These are phyloP conservation scores for Myxozyma neglecta DNA, from an alignment of 805 yeast genomes.

Conservation along the genomic window DNA sequence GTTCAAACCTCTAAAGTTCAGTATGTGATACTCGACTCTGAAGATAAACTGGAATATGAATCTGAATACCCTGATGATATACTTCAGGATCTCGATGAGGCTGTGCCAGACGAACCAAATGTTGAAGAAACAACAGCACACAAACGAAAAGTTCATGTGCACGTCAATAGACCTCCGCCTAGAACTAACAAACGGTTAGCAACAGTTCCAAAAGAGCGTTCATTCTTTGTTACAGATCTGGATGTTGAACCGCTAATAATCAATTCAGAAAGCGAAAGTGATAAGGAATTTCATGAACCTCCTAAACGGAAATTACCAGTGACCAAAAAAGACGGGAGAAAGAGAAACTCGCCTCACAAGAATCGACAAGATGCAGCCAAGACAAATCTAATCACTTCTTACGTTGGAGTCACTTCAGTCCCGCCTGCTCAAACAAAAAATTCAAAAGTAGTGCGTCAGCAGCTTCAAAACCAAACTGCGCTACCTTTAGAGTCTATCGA, in stretches of 20 bases:
- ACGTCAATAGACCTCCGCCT: not conserved
- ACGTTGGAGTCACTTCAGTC: not conserved
- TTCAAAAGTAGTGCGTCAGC: not conserved
- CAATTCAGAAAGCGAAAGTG: slow-evolving; percentile 4
- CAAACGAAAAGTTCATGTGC: not conserved
- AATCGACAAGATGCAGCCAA: slow-evolving; percentile 3
- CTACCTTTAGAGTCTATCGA: slow-evolving; percentile 7
- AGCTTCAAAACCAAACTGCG: not conserved
- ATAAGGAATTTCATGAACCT: not conserved
- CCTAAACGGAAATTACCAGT: not conserved
- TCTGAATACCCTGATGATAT: not conserved
- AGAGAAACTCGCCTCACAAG: slow-evolving; percentile 15
- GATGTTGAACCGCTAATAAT: not conserved
- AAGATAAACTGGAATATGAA: not conserved
- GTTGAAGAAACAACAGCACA: not conserved
- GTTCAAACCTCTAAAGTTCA: not conserved
- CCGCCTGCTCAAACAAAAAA: not conserved
- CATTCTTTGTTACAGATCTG: not conserved
- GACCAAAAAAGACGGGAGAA: slow-evolving; percentile 1
- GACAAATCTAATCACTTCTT: not conserved
- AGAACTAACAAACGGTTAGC: not conserved
- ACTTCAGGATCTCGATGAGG: not conserved
- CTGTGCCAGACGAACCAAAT: not conserved
- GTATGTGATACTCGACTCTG: not conserved
- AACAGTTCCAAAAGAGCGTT: slow-evolving; percentile 6